Evolutionary conservation across 2,329 filamentous ascomycete species (phyloP), one percentile per base, ranked within the genome.

Genomic region (Alternaria sp.): DNA sequence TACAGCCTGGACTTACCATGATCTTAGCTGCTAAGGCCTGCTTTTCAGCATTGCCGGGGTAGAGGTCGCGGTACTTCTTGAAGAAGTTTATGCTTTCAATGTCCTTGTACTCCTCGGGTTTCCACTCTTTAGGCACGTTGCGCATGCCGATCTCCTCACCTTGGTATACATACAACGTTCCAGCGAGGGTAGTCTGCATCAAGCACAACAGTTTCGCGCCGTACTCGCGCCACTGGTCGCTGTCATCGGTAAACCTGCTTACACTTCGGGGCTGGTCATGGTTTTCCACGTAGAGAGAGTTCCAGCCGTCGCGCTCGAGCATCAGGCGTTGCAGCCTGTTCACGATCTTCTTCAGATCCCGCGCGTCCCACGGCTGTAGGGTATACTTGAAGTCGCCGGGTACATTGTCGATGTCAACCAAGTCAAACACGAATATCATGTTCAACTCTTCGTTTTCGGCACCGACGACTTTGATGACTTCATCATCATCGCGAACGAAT

Each of bases 371-470:
- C 1, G 68, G 67, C 15, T 79, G 71, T 2, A 79, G 60, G 0
- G 75, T 74, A 50, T 66, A 77, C 45, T 78, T 79, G 69, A 79
- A 79, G 50, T 79, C 76, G 4, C 75, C 77, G 0, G 78, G 77
- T 3, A 77, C 70, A 21, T 78, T 79, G 45, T 79, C 78, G 20
- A 79, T 78, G 50, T 79, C 77, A 0, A 79, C 77, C 6, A 84
- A 68, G 53, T 84, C 83, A 60, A 85, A 85, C 49, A 81, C 79
- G 75, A 92, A 92, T 6, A 91, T 88, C 90, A 92, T 92, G 75
- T 88, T 86, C 46, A 92, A 80, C 75, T 91, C 87, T 33, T 79
- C 76, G 15, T 73, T 71, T 23, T 82, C 73, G 9, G 81, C 75
- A 15, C 81, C 81, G 0, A 85, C 84, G 12, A 82, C 78, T 46